phyloP scores from a whole-genome alignment of 176 grass and related monocot genomes.

The Oropetium thomaeum region DNA sequence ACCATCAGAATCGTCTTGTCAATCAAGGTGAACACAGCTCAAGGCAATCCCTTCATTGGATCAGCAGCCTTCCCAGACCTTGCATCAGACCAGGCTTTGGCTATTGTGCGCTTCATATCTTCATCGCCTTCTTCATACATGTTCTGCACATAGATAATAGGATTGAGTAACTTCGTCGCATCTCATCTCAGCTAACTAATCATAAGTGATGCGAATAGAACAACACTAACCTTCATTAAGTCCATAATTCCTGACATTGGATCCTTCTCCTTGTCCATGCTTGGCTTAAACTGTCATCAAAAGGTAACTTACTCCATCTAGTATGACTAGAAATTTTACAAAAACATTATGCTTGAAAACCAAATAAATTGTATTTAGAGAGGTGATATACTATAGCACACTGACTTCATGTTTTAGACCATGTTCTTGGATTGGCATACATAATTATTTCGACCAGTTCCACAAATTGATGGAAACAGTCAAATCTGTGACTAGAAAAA shows the following conservation, averaged over 20 bases:
- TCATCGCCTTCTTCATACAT: conserved; percentile 78
- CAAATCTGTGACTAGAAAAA: neutral
- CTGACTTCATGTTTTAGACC: neutral
- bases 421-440: neutral
- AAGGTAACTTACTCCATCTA: conserved; percentile 12
- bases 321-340: neutral
- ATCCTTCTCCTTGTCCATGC: conserved; percentile 66
- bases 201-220: neutral
- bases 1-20: neutral
- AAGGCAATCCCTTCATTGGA: conserved; percentile 46
- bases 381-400: neutral
- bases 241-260: conserved; percentile 96
- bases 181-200: too few relatives aligned
- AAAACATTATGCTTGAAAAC: neutral
- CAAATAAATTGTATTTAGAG: neutral
- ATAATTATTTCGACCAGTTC: neutral
- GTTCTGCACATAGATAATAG: conserved; percentile 67
- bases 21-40: conserved; percentile 11
- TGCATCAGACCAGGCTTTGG: conserved; percentile 69
- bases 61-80: conserved; percentile 67
- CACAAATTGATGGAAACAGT: neutral
- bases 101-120: conserved; percentile 88
- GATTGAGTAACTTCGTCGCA: too few relatives aligned
- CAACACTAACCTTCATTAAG: conserved; percentile 74
- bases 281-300: conserved; percentile 69